A percentile compares a stretch with the other conserved stretches of the same genome.
phyloP scores from a whole-genome alignment of 148 eudicot genomes.

The Hydrangea macrophylla region DNA sequence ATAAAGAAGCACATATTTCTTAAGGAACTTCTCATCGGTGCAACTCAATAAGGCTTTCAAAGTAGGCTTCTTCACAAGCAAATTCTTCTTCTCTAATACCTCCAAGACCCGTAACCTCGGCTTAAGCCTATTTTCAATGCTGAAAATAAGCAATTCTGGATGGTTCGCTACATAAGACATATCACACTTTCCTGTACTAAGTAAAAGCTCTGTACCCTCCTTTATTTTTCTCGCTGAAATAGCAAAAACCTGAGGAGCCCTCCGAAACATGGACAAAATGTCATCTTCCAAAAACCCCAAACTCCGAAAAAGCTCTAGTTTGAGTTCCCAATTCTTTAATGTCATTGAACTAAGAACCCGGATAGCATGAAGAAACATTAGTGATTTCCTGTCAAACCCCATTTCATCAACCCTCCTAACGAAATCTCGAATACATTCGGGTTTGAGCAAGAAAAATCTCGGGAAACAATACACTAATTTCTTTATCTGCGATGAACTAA shows the following conservation, averaged over 20 bases:
- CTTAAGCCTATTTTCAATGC: slow-evolving; percentile 16
- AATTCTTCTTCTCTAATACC: slow-evolving; percentile 15
- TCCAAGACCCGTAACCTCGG: slow-evolving; percentile 20
- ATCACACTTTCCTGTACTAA: slow-evolving; percentile 12
- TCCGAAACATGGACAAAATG: slow-evolving; percentile 11
- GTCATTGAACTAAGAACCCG: slow-evolving; percentile 21
- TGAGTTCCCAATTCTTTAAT: slow-evolving; percentile 20
- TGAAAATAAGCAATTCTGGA: slow-evolving; percentile 15
- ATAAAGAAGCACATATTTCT: slow-evolving; percentile 20
- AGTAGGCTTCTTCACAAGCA: not conserved
- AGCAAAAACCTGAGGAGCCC: slow-evolving; percentile 18
- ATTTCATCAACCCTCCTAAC: slow-evolving; percentile 26
- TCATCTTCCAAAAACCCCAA: slow-evolving; percentile 27
- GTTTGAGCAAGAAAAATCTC: slow-evolving; percentile 18
- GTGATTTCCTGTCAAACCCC: slow-evolving; percentile 17
- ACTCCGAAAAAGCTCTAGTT: slow-evolving; percentile 18
- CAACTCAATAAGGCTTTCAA: slow-evolving; percentile 10
- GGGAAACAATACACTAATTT: slow-evolving; percentile 19
- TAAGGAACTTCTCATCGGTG: not conserved
- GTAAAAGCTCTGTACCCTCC: slow-evolving; percentile 10
- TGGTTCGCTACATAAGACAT: slow-evolving; percentile 13
- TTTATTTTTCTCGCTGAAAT: slow-evolving; percentile 23
- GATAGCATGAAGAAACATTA: slow-evolving; percentile 23
- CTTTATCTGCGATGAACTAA: slow-evolving; percentile 15
- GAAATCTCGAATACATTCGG: slow-evolving; percentile 15